These are phyloP conservation scores for Oryza officinalis DNA, from an alignment of 176 grass and related monocot species.

Conservation along the genomic window DNA sequence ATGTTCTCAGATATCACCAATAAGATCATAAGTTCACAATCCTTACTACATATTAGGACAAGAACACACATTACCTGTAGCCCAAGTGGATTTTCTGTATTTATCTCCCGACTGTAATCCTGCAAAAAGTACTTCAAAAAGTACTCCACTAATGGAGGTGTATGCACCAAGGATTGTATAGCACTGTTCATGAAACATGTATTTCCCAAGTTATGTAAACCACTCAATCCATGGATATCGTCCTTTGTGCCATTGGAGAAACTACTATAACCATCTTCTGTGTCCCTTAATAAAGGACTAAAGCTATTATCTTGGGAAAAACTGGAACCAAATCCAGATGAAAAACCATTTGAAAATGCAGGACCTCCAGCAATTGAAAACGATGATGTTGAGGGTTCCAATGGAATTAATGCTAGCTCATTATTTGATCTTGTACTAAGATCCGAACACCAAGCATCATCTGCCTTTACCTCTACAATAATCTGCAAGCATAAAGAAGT, in stretches of 20 bases:
- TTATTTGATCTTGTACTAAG: slow-evolving; percentile 61
- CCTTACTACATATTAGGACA: neutral
- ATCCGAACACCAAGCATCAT: slow-evolving; percentile 35
- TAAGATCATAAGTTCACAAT: neutral
- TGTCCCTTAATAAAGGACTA: slow-evolving; percentile 51
- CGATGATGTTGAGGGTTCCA: slow-evolving; percentile 79
- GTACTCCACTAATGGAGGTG: slow-evolving; percentile 84
- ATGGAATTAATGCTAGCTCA: slow-evolving; percentile 79
- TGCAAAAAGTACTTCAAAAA: slow-evolving; percentile 89
- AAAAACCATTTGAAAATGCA: slow-evolving; percentile 72
- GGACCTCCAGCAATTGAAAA: slow-evolving; percentile 90
- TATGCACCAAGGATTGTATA: slow-evolving; percentile 90
- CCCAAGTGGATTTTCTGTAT: slow-evolving; percentile 94
- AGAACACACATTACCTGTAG: slow-evolving; percentile 67
- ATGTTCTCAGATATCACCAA: slow-evolving; percentile 31
- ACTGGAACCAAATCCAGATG: slow-evolving; percentile 63
- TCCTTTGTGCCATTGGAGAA: slow-evolving; percentile 65
- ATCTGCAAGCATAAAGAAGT: slow-evolving; percentile 59
- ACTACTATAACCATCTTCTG: slow-evolving; percentile 57
- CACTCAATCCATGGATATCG: slow-evolving; percentile 74
- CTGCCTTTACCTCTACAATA: slow-evolving; percentile 63
- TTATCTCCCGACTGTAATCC: slow-evolving; percentile 88
- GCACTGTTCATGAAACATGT: slow-evolving; percentile 99
- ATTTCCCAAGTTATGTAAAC: slow-evolving; percentile 95
- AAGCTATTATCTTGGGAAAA: slow-evolving; percentile 68